Conservation (phyloP, 2,329 filamentous ascomycete genomes). For the Camptophora hylomeconis region DNA sequence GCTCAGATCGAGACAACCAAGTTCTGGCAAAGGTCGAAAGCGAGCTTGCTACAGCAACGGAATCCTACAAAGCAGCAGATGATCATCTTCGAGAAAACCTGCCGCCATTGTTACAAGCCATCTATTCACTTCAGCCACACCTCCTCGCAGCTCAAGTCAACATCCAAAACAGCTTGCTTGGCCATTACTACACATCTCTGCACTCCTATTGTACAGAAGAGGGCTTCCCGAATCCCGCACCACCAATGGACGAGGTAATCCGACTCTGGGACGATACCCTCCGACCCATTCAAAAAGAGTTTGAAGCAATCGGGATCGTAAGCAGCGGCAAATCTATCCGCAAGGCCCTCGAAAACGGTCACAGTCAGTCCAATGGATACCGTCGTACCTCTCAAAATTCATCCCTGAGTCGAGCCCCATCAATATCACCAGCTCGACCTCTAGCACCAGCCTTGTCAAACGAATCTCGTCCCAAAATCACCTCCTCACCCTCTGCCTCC, state of each 20-base stretch:
- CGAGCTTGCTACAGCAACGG: conserved; percentile 52
- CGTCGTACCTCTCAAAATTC: conserved; percentile 26
- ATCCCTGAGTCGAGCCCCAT: conserved; percentile 19
- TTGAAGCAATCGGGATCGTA: conserved; percentile 53
- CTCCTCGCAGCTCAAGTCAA: conserved; percentile 58
- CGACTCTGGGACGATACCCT: conserved; percentile 52
- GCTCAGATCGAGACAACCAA: conserved; percentile 60
- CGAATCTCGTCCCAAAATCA: conserved; percentile 23
- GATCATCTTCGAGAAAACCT: conserved; percentile 58
- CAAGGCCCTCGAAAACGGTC: conserved; percentile 40
- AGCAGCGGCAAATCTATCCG: conserved; percentile 54
- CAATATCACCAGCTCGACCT: conserved; percentile 19
- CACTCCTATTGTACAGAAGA: conserved; percentile 60
- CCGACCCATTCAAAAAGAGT: conserved; percentile 49
- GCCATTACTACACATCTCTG: conserved; percentile 63
- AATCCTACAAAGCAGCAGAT: conserved; percentile 64
- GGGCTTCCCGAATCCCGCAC: conserved; percentile 57
- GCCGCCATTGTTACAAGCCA: conserved; percentile 56
- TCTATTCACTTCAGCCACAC: conserved; percentile 61
- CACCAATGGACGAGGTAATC: conserved; percentile 59
- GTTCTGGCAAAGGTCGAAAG: conserved; percentile 57
- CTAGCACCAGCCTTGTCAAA: conserved; percentile 17
- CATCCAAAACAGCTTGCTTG: conserved; percentile 66
- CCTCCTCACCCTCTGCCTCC: conserved; percentile 19
- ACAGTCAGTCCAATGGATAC: conserved; percentile 28